phyloP scores from a whole-genome alignment of 2,329 filamentous ascomycete species.

The Pseudocercospora fijiensis region DNA sequence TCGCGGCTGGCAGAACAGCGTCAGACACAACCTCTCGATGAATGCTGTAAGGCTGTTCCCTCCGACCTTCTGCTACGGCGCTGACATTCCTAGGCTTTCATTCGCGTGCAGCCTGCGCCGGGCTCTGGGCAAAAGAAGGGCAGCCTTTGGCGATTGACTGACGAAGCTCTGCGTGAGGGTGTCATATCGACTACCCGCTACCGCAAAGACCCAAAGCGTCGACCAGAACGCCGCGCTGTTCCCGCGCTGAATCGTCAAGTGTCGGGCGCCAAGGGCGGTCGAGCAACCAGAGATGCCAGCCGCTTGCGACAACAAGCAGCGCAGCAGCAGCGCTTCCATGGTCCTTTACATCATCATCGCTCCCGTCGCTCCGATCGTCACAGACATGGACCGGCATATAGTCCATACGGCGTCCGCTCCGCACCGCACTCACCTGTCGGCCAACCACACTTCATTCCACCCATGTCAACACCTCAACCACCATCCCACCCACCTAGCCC shows the following conservation, averaged over 20 bases:
- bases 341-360: conserved; percentile 7
- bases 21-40: conserved; percentile 94
- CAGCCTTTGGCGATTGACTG: conserved; percentile 73
- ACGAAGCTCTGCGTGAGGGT: conserved; percentile 66
- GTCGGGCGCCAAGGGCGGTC: conserved; percentile 48
- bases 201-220: conserved; percentile 50
- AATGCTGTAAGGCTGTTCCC: conserved; percentile 66
- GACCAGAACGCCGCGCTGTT: conserved; percentile 30
- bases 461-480: conserved; percentile 7
- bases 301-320: conserved; percentile 25
- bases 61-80: not conserved
- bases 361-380: conserved; percentile 12
- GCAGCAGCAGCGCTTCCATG: conserved; percentile 14
- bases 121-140: conserved; percentile 61
- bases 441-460: conserved; percentile 1
- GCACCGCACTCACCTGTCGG: conserved; percentile 12
- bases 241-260: conserved; percentile 45
- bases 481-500: conserved; percentile 13
- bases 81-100: conserved; percentile 51
- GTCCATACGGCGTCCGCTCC: conserved; percentile 18
- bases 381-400: conserved; percentile 13
- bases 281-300: conserved; percentile 41
- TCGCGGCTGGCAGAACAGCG: conserved; percentile 88
- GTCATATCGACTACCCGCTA: conserved; percentile 79
- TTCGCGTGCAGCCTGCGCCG: conserved; percentile 49